Percentiles rank a stretch among this genome's conserved stretches.
Conservation (phyloP, 1,284 basidiomycete genomes). For the Schizophyllum commune region DNA sequence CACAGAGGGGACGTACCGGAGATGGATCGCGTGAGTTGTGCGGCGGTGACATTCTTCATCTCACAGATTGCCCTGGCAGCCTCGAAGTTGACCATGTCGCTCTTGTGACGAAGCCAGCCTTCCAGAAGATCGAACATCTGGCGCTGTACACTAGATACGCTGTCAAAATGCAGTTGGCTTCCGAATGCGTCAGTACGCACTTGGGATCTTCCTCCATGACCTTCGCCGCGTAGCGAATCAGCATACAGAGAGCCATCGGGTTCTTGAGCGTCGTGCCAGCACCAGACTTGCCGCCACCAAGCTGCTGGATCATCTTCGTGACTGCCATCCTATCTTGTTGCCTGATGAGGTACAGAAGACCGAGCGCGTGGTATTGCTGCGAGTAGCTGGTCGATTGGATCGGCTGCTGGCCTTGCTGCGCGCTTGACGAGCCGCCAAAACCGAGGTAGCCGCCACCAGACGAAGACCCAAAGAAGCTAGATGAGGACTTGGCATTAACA, state of each 20-base stretch:
- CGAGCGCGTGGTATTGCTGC: constrained; percentile 96
- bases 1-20: constrained; percentile 47
- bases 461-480: constrained; percentile 52
- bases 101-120: constrained; percentile 95
- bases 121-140: constrained; percentile 95
- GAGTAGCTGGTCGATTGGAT: constrained; percentile 86
- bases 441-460: constrained; percentile 60
- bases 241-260: constrained; percentile 98
- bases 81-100: constrained; percentile 99
- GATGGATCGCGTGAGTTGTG: constrained; percentile 83
- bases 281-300: constrained; percentile 83
- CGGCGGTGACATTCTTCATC: constrained; percentile 75
- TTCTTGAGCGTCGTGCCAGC: constrained; percentile 83
- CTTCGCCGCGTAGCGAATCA: constrained; percentile 95
- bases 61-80: constrained; percentile 97
- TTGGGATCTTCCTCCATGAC: constrained; percentile 98
- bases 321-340: constrained; percentile 99
- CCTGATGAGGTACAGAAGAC: constrained; percentile 90
- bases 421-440: constrained; percentile 52
- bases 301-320: constrained; percentile 98
- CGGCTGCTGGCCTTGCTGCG: constrained; percentile 60
- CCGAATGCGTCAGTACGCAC: constrained; percentile 38
- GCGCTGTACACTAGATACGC: constrained; percentile 64
- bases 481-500: constrained; percentile 81
- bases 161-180: background rate